Evolutionary conservation across 1,139 yeast species (phyloP), one percentile per base, ranked within the genome.

Genomic region (Debaryomycetaceae sp.): DNA sequence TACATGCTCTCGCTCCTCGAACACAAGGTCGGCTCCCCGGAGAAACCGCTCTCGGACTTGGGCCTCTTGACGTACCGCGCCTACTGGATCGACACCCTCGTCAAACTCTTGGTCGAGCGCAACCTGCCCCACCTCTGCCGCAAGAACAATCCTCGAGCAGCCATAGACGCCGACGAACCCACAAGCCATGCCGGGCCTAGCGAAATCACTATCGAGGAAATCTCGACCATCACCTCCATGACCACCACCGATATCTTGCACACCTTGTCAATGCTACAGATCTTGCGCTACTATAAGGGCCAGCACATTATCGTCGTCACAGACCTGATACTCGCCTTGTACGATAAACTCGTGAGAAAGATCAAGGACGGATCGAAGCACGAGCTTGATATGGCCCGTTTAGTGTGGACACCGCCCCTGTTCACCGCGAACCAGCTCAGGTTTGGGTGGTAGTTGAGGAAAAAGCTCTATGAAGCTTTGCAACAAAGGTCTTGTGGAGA

Each of bases 371-470:
- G 81, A 57, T 81, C 83, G 53, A 74, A 79, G 43, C 90, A 83
- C 45, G 70, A 75, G 33, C 68, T 90, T 35, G 87, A 82, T 42
- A 78, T 95, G 0, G 54, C 64, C 4, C 73, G 71, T 43, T 62
- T 90, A 34, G 62, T 67, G 22, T 90, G 99, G 99, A 81, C 81
- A 37, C 97, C 98, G 4, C 99, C 99, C 1, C 78, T 82, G 15
- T 90, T 90, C 51, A 87, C 96, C 2, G 95, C 97, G 14, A 87
- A 94, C 32, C 97, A 90, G 60, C 61, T 90, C 45, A 68, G 97
- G 42, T 90, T 90, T 55, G 97, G 96, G 3, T 87, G 96, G 95
- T 87, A 58, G 39, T 27, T 18, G 8, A 18, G n/a, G n/a, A n/a
- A n/a, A n/a, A n/a, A n/a, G n/a, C n/a, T n/a, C n/a, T n/a, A n/a